Conservation (phyloP, 176 grass and related monocot genomes). For the Stipa capillata region DNA sequence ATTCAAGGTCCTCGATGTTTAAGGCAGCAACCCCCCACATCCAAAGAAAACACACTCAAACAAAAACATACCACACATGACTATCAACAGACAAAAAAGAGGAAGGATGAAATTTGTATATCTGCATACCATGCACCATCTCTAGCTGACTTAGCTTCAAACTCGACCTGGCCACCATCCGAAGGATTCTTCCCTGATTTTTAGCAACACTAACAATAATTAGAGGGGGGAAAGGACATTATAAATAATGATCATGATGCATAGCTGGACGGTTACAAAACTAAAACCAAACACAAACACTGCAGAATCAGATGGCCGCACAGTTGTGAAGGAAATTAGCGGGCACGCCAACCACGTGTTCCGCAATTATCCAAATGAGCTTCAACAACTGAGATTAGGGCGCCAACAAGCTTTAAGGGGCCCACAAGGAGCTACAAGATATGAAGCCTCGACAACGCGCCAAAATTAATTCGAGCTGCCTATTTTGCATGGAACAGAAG, state of each 20-base stretch:
- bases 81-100: not conserved
- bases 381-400: not conserved
- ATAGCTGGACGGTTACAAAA: not conserved
- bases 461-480: not conserved
- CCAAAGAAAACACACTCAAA: not conserved
- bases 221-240: not conserved
- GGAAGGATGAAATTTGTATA: not conserved
- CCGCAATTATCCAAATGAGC: not conserved
- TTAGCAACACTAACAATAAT: not conserved
- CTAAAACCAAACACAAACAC: not conserved
- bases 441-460: not conserved
- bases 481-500: not conserved
- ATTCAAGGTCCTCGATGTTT: no score
- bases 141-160: slow-evolving; percentile 83
- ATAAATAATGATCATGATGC: not conserved
- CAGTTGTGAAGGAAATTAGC: not conserved
- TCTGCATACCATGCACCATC: slow-evolving; percentile 67
- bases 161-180: slow-evolving; percentile 45
- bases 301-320: not conserved
- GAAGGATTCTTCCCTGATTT: slow-evolving; percentile 41
- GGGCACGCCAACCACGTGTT: not conserved
- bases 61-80: not conserved
- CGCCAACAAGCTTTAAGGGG: not conserved
- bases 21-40: no score
- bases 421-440: not conserved